Evolutionary conservation across 805 yeast species (phyloP), one percentile per base, ranked within the genome.

Genomic region (Crinitomyces ghanaensis): DNA sequence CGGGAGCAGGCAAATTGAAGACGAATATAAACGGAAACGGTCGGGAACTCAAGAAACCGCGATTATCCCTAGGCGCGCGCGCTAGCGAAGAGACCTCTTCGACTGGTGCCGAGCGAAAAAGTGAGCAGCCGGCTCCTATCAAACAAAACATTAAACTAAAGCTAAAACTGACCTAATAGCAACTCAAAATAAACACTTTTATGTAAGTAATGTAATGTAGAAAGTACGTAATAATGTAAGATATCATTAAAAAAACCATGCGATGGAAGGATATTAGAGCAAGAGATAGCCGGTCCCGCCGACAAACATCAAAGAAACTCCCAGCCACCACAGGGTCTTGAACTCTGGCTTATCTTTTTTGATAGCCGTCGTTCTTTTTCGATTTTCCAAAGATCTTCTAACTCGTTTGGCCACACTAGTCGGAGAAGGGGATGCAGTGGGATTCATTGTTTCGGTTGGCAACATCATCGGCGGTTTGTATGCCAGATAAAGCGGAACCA

Each of bases 391-490:
- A 5, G 81, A 64, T 54, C 95, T 70, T 54, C 73, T 74, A 30
- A 83, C 71, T 34, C 59, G 46, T n/a, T 34, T 11, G 12, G 43
- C 14, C 13, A 34, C 34, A 12, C 39, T 23, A 5, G 43, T 35
- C n/a, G 45, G 19, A 12, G 26, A 21, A 32, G 29, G 40, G 26
- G 36, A 39, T 5, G 63, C 62, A 2, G 94, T 81, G 15, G 98
- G 98, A 57, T 86, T 88, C 66, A 91, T 62, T 0, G 96, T 86
- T 34, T 54, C 59, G 1, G 97, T 91, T 15, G 98, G 98, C 39
- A 91, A 71, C 98, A 91, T 91, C 71, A 80, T 68, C 6, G 98
- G 93, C 4, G 98, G 98, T 48, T 71, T 70, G 63, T 86, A 91
- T 2, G 93, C 95, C 55, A 91, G 67, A 57, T 84, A 91, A 49